phyloP scores from a whole-genome alignment of 768 basidiomycete species.

The Artomyces pyxidatus region DNA sequence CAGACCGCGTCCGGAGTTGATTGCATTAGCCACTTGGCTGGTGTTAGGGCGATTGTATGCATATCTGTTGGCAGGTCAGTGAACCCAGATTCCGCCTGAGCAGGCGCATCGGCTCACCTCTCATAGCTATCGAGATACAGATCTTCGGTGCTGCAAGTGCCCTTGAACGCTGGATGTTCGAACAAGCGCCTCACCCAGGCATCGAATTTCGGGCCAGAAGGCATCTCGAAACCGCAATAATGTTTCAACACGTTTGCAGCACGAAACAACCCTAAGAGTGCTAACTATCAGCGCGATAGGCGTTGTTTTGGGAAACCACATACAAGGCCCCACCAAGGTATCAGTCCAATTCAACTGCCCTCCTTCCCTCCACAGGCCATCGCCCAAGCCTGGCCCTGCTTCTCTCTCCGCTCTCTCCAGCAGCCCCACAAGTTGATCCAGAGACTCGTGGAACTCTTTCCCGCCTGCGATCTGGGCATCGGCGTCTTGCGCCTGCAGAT shows the following conservation, averaged over 20 bases:
- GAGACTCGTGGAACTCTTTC: conserved; percentile 44
- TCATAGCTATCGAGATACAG: conserved; percentile 70
- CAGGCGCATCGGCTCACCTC: conserved; percentile 30
- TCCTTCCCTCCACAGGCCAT: conserved; percentile 55
- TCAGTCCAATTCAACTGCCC: conserved; percentile 56
- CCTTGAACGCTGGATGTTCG: conserved; percentile 52
- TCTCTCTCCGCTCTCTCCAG: conserved; percentile 48
- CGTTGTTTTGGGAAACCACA: conserved; percentile 15
- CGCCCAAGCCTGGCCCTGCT: conserved; percentile 24
- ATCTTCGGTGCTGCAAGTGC: conserved; percentile 60
- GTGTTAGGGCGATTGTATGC: conserved; percentile 73
- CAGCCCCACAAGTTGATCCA: conserved; percentile 43
- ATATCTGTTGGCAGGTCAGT: conserved; percentile 37
- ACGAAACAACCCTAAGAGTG: conserved; percentile 54
- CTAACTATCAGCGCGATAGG: neutral
- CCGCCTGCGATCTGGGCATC: conserved; percentile 42
- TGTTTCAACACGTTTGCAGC: conserved; percentile 54
- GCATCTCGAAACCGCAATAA: conserved; percentile 60
- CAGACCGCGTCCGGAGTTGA: conserved; percentile 54
- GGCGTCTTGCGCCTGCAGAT: conserved; percentile 58
- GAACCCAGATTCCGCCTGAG: neutral
- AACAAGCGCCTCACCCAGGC: conserved; percentile 49
- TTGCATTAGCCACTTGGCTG: conserved; percentile 68
- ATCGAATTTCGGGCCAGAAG: conserved; percentile 37
- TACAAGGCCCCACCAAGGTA: conserved; percentile 66